phyloP scores from a whole-genome alignment of 2,329 filamentous ascomycete genomes.

The Madurella fahalii region DNA sequence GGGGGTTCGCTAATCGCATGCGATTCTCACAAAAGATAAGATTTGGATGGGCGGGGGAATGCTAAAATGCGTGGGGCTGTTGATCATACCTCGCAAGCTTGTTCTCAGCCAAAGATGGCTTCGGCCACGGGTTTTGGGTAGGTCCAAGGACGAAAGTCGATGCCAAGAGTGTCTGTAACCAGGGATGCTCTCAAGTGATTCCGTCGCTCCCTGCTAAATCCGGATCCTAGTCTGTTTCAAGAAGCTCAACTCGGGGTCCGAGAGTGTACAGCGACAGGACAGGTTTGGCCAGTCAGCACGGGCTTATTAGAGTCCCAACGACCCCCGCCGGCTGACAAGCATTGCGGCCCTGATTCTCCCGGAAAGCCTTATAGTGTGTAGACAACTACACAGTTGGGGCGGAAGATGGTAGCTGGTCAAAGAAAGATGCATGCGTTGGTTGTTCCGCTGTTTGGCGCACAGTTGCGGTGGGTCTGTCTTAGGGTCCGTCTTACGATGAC shows the following conservation, averaged over 20 bases:
- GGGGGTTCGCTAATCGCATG: background rate
- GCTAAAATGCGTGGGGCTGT: slow-evolving; percentile 14
- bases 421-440: too few species aligned
- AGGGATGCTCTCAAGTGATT: slow-evolving; percentile 10
- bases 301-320: too few species aligned
- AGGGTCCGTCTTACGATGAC: too few species aligned
- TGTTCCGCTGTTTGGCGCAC: too few species aligned
- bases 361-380: too few species aligned
- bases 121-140: background rate
- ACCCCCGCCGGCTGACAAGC: too few species aligned
- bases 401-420: too few species aligned
- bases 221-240: slow-evolving; percentile 16
- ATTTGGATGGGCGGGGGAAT: slow-evolving; percentile 17
- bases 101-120: slow-evolving; percentile 7
- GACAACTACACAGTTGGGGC: too few species aligned
- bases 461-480: too few species aligned
- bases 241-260: background rate
- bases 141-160: slow-evolving; percentile 10
- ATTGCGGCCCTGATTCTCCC: too few species aligned
- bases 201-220: slow-evolving; percentile 7
- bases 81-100: slow-evolving; percentile 20
- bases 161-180: slow-evolving; percentile 14
- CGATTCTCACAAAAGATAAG: background rate
- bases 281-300: too few species aligned
- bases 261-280: too few species aligned